Evolutionary conservation across 345 rosid species (phyloP).

Genomic region (Orychophragmus violaceus): DNA sequence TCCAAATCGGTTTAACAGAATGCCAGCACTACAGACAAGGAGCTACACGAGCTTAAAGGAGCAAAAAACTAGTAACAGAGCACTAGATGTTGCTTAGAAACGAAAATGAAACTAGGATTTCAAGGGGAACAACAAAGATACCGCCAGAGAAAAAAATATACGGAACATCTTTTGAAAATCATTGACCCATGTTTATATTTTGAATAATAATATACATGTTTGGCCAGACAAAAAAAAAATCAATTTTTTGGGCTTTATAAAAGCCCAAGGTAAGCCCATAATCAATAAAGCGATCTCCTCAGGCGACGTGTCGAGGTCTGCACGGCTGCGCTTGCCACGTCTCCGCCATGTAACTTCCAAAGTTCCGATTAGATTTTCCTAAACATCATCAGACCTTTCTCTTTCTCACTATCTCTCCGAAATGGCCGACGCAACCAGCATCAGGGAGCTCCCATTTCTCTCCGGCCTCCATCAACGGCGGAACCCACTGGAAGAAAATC

Average conservation of each 20-base stretch:
- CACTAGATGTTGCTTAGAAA: too few relatives aligned
- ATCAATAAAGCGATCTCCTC: background rate
- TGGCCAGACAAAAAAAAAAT: too few relatives aligned
- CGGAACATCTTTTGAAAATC: too few relatives aligned
- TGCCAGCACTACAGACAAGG: too few relatives aligned
- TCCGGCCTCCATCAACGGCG: constrained; percentile 26
- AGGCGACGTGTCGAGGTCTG: constrained; percentile 10
- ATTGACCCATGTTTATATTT: too few relatives aligned
- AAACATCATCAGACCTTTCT: background rate
- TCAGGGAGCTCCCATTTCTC: constrained; percentile 38
- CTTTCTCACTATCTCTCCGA: background rate
- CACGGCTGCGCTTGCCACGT: constrained; percentile 12
- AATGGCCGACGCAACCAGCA: constrained; percentile 9
- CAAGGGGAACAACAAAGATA: too few relatives aligned
- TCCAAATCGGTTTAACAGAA: too few relatives aligned
- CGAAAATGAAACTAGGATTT: too few relatives aligned
- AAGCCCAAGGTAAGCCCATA: constrained; percentile 12
- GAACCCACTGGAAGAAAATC: constrained; percentile 58
- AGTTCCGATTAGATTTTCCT: background rate
- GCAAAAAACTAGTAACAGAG: too few relatives aligned
- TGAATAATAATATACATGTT: too few relatives aligned
- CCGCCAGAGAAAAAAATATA: too few relatives aligned
- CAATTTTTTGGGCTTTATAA: background rate
- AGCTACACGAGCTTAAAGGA: too few relatives aligned
- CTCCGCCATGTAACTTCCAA: constrained; percentile 8